A percentile compares a stretch with the other conserved stretches of the same genome.
These are phyloP conservation scores for Hanseniaspora uvarum DNA, from an alignment of 1,139 yeast species.

Conservation along the genomic window DNA sequence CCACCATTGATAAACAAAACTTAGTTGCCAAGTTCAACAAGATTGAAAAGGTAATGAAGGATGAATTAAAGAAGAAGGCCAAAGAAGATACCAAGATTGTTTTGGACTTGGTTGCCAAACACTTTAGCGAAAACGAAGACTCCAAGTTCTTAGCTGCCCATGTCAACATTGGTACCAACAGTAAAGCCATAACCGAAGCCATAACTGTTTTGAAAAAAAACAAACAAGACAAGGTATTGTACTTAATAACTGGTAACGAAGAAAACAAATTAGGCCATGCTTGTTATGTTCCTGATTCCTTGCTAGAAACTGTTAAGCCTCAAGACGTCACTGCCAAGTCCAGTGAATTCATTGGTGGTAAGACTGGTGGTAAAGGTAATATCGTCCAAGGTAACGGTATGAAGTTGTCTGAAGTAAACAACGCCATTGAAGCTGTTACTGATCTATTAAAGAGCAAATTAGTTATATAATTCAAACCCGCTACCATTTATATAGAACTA, in stretches of 20 bases:
- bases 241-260: constrained; percentile 65
- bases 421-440: constrained; percentile 63
- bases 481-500: neutral
- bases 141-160: constrained; percentile 53
- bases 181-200: constrained; percentile 91
- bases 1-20: constrained; percentile 69
- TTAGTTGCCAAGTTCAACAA: constrained; percentile 64
- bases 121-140: constrained; percentile 46
- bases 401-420: constrained; percentile 54
- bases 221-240: constrained; percentile 64
- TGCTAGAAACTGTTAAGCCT: constrained; percentile 48
- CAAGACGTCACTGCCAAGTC: constrained; percentile 71
- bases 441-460: constrained; percentile 48
- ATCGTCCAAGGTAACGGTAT: constrained; percentile 96
- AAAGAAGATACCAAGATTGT: constrained; percentile 80
- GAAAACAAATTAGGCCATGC: constrained; percentile 85
- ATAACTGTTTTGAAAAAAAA: constrained; percentile 73
- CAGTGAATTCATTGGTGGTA: constrained; percentile 75
- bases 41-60: constrained; percentile 78
- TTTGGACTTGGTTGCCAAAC: constrained; percentile 63
- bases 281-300: constrained; percentile 69
- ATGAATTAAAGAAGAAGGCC: constrained; percentile 74
- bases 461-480: neutral
- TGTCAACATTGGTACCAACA: constrained; percentile 64
- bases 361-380: constrained; percentile 97